These are phyloP conservation scores for Stenocarpella maydis DNA, from an alignment of 2,329 filamentous ascomycete genomes.

Conservation along the genomic window DNA sequence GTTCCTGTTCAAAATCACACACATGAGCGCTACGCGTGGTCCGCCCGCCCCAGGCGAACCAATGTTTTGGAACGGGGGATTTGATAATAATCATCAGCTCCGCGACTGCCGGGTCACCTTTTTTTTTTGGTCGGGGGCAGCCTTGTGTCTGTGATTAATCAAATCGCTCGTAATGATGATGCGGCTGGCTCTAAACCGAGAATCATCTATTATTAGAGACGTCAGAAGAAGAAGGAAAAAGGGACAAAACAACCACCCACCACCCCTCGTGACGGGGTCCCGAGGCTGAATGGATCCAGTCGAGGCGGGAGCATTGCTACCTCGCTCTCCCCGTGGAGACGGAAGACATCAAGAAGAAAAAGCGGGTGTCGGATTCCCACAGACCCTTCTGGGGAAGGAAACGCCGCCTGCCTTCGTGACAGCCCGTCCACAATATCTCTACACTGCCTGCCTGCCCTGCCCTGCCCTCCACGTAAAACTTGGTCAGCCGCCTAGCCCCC, in stretches of 20 bases:
- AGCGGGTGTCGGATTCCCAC: background rate
- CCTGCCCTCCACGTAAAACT: background rate
- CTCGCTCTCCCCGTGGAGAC: too few species aligned
- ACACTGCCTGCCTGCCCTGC: background rate
- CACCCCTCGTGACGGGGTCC: background rate
- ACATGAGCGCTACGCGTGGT: too few species aligned
- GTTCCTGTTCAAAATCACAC: too few species aligned
- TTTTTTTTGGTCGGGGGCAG: background rate
- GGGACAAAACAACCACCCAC: too few species aligned
- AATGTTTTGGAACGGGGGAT: too few species aligned
- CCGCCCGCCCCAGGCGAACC: background rate
- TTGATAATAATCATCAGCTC: background rate
- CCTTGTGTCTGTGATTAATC: background rate
- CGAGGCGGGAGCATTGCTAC: too few species aligned
- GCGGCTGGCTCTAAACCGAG: background rate
- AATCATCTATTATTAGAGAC: conserved; percentile 16
- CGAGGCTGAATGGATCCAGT: background rate
- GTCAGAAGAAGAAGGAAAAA: background rate
- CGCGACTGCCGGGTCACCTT: background rate
- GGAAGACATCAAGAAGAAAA: background rate
- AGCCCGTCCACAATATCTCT: background rate
- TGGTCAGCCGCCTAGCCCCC: background rate
- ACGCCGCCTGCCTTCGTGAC: background rate
- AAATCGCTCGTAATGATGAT: too few species aligned
- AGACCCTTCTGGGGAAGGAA: conserved; percentile 1